Conservation (phyloP, 352 stramenopile genomes). For the Phytophthora rubi region DNA sequence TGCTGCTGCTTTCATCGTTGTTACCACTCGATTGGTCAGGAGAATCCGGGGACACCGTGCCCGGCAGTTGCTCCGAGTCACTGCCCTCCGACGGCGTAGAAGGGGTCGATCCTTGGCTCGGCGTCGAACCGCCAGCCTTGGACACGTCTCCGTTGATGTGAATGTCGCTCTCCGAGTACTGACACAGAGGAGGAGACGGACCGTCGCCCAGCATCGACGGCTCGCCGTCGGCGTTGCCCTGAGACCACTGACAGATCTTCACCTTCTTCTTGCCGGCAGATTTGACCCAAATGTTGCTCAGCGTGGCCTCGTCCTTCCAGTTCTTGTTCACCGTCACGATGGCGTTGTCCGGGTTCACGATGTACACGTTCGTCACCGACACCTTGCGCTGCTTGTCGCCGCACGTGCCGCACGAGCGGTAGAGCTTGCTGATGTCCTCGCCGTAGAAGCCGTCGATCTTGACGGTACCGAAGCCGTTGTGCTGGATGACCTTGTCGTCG, state of each 20-base stretch:
- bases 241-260: constrained; percentile 41
- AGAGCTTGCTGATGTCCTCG: no score
- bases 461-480: constrained; percentile 28
- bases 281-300: constrained; percentile 50
- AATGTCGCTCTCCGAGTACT: constrained; percentile 37
- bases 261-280: constrained; percentile 11
- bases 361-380: constrained; percentile 40
- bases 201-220: constrained; percentile 37
- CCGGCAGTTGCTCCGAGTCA: neutral
- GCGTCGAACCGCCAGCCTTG: constrained; percentile 13
- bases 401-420: neutral
- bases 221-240: constrained; percentile 23
- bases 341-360: constrained; percentile 40
- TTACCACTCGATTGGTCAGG: constrained; percentile 4
- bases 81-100: neutral
- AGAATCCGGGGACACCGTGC: constrained; percentile 9
- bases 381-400: constrained; percentile 31
- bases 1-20: neutral
- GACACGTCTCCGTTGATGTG: constrained; percentile 33
- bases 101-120: neutral
- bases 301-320: constrained; percentile 42
- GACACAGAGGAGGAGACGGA: constrained; percentile 23
- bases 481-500: constrained; percentile 57
- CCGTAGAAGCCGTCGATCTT: constrained; percentile 12
- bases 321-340: constrained; percentile 53